phyloP scores from a whole-genome alignment of 2,329 filamentous ascomycete species.

The Calonectria hawksworthii region DNA sequence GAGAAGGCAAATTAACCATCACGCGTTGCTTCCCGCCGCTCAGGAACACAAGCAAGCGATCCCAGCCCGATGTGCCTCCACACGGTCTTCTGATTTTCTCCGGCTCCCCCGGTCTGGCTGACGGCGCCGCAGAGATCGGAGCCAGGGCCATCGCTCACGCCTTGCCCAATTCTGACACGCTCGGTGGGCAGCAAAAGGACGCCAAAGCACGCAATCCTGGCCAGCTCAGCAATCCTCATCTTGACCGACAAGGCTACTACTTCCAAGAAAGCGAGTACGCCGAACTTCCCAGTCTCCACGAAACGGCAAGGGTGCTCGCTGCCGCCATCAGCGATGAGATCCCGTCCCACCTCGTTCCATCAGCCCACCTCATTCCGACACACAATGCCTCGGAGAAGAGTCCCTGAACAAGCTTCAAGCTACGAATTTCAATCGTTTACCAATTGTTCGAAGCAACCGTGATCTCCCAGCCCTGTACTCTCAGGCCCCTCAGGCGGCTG shows the following conservation, averaged over 20 bases:
- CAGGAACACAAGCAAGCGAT: background rate
- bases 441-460: background rate
- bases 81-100: background rate
- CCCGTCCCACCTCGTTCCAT: background rate
- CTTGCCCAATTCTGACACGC: constrained; percentile 13
- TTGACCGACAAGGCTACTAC: constrained; percentile 10
- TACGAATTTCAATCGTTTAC: background rate
- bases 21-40: background rate
- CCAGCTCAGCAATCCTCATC: constrained; percentile 8
- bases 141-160: background rate
- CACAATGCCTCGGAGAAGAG: background rate
- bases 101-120: background rate
- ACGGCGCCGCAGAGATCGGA: constrained; percentile 22
- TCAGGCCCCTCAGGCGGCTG: background rate
- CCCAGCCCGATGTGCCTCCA: background rate
- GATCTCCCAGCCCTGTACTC: background rate
- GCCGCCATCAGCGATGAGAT: background rate
- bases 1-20: background rate
- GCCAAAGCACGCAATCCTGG: background rate
- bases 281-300: constrained; percentile 9
- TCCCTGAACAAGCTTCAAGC: background rate
- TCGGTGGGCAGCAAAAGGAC: background rate
- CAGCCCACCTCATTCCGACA: background rate
- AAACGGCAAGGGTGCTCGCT: constrained; percentile 11
- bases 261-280: constrained; percentile 11